A percentile compares a stretch with the other conserved stretches of the same genome.
Conservation (phyloP, 1,284 basidiomycete species). For the Ustilago loliicola region DNA sequence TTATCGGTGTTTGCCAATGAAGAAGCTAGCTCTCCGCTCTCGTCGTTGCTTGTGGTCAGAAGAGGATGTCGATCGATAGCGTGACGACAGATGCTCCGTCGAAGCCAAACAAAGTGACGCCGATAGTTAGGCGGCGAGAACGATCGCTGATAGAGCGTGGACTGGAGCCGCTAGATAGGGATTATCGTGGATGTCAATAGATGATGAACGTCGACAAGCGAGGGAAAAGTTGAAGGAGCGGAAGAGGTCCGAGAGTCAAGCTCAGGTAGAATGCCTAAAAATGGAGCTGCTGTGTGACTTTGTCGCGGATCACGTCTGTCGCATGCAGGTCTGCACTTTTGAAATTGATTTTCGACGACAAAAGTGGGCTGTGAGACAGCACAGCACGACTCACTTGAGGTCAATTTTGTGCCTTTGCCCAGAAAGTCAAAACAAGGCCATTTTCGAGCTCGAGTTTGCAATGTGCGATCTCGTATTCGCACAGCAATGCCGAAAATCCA, state of each 20-base stretch:
- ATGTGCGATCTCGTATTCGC: neutral
- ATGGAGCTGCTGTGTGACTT: slow-evolving; percentile 3
- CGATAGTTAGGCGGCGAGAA: neutral
- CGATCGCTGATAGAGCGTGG: neutral
- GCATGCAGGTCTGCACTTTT: neutral
- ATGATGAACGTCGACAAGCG: neutral
- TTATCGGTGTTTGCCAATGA: neutral
- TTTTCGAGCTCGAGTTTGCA: neutral
- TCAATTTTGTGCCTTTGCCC: neutral
- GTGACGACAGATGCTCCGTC: neutral
- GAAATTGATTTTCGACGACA: neutral
- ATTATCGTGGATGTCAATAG: neutral
- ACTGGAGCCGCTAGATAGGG: neutral
- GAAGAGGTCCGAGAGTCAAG: neutral
- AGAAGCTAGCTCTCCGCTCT: neutral
- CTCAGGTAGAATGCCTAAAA: neutral
- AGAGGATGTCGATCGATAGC: neutral
- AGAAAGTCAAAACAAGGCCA: neutral
- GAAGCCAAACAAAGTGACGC: neutral
- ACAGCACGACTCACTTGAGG: neutral
- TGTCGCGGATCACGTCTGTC: slow-evolving; percentile 5
- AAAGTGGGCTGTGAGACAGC: neutral
- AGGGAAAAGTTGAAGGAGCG: neutral
- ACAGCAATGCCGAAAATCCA: neutral
- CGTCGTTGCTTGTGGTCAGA: neutral